Percentiles rank a stretch among this genome's conserved stretches.
phyloP scores from a whole-genome alignment of 2,329 filamentous ascomycete species.

The Talaromyces sp. region DNA sequence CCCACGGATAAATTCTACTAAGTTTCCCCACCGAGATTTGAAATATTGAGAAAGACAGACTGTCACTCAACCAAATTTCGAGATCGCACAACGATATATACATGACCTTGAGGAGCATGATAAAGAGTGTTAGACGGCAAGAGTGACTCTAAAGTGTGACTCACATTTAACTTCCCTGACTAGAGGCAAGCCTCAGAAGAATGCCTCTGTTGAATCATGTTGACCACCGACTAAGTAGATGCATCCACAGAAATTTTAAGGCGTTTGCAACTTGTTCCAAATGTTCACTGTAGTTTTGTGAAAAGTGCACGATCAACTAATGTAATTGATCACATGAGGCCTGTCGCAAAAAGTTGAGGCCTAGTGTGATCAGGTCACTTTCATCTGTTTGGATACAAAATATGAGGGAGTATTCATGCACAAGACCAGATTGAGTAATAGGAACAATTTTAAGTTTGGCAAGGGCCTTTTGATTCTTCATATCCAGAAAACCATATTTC shows the following conservation, averaged over 20 bases:
- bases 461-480: background rate
- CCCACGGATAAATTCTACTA: too few relatives aligned
- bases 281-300: too few relatives aligned
- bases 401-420: background rate
- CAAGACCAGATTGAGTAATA: background rate
- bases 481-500: background rate
- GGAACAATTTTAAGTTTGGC: background rate
- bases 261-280: background rate
- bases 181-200: background rate
- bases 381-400: too few relatives aligned
- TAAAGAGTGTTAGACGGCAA: too few relatives aligned
- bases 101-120: background rate
- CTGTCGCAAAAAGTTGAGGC: too few relatives aligned
- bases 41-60: background rate
- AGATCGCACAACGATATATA: background rate
- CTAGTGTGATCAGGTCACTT: background rate
- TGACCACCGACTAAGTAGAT: background rate
- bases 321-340: too few relatives aligned
- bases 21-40: too few relatives aligned
- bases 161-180: too few relatives aligned
- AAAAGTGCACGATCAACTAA: too few relatives aligned
- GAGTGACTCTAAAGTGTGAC: too few relatives aligned
- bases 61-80: background rate
- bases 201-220: background rate
- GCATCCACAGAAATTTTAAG: background rate